These are phyloP conservation scores for Vachellia pachyceras DNA, from an alignment of 306 rosid species.

Conservation along the genomic window DNA sequence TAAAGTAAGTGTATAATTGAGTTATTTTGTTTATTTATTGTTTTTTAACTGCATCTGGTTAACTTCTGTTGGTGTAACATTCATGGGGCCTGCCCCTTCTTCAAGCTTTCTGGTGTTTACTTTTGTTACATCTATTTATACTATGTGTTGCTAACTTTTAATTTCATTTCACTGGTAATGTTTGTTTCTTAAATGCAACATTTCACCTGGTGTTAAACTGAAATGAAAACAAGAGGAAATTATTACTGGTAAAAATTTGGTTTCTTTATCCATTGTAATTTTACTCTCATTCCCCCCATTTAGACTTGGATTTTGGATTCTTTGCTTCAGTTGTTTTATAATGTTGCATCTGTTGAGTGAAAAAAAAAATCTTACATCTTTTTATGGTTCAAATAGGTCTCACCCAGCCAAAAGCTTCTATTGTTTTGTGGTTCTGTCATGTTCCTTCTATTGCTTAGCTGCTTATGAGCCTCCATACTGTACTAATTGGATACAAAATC, in stretches of 20 bases:
- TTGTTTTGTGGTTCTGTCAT: conserved; percentile 57
- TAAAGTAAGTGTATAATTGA: conserved; percentile 16
- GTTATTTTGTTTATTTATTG: background rate
- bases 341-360: background rate
- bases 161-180: background rate
- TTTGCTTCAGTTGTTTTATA: conserved; percentile 31
- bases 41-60: conserved; percentile 24
- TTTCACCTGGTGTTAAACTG: conserved; percentile 8
- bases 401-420: conserved; percentile 43
- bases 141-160: background rate
- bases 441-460: conserved; percentile 48
- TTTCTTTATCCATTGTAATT: conserved; percentile 1
- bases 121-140: background rate
- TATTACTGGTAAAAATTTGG: background rate
- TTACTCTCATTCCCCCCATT: background rate
- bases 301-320: background rate
- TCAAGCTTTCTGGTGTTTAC: conserved; percentile 15
- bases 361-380: conserved; percentile 29
- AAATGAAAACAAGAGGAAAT: conserved; percentile 18
- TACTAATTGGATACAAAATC: conserved; percentile 50
- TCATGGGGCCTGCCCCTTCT: background rate
- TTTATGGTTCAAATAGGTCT: conserved; percentile 59
- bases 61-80: conserved; percentile 22
- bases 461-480: conserved; percentile 53
- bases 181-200: background rate